These are phyloP conservation scores for Malus asiatica DNA, from an alignment of 306 rosid species.

Conservation along the genomic window DNA sequence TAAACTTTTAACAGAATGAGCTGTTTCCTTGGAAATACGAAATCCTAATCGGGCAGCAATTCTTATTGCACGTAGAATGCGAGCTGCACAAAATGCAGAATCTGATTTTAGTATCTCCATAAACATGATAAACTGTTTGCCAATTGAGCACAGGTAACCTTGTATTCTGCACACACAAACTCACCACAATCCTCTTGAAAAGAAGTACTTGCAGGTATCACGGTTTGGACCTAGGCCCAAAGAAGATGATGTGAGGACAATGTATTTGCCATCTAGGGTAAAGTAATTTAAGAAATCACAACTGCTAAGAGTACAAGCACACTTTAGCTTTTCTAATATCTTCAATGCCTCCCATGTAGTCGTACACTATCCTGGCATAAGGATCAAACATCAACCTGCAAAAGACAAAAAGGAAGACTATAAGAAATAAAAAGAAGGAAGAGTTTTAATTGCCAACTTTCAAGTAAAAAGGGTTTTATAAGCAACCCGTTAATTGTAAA, in stretches of 20 bases:
- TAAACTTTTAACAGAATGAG: conserved; percentile 43
- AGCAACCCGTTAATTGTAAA: conserved; percentile 87
- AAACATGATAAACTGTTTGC: neutral
- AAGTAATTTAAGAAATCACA: conserved; percentile 21
- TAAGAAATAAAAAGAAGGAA: conserved; percentile 1
- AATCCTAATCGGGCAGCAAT: conserved; percentile 85
- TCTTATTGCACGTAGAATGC: conserved; percentile 82
- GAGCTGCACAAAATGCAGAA: conserved; percentile 51
- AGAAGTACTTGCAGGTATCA: conserved; percentile 62
- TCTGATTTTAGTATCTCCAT: conserved; percentile 3
- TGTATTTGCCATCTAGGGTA: conserved; percentile 16
- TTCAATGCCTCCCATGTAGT: conserved; percentile 82
- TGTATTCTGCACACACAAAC: conserved; percentile 16
- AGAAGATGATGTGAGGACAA: conserved; percentile 30
- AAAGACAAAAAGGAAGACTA: neutral
- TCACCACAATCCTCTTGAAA: conserved; percentile 87
- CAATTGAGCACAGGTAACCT: neutral
- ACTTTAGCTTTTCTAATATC: conserved; percentile 66
- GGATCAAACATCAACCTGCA: conserved; percentile 90
- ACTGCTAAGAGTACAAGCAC: conserved; percentile 36
- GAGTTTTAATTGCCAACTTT: conserved; percentile 5
- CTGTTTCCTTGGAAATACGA: conserved; percentile 67
- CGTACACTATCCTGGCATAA: conserved; percentile 52
- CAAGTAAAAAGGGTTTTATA: conserved; percentile 26
- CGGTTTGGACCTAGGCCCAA: conserved; percentile 63